Base-by-base conservation (phyloP, 768 basidiomycete species). In the Suillus spraguei region DNA sequence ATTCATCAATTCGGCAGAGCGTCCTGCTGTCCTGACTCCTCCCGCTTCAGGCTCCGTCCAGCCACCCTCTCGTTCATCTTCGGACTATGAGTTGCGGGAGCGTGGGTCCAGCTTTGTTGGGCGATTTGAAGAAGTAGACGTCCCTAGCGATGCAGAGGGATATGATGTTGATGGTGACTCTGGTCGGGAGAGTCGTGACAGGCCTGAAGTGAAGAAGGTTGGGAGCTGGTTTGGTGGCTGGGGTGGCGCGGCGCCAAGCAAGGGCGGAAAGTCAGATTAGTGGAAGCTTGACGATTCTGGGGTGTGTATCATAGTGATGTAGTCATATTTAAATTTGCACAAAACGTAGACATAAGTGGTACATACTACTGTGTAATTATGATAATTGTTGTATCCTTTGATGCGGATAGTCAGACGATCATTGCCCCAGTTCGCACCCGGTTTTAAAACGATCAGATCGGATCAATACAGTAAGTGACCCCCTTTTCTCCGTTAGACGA, bases 71-170 rank as follows among this genome's bases (percentile, higher is more conserved):
- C 72, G 79, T 36, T 67, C 65, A 32, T 77, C 83, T 50, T 84
- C 83, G 22, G 71, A 76, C 55, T 77, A 80, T 8, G 80, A 80
- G 36, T 55, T 81, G 7, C 79, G 85, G 46, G 83, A 82, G 69
- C 80, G 86, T 52, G 75, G 79, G 13, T 77, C 77, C 17, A 79
- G 70, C 20, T 71, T 61, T 61, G 61, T 78, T 55, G 81, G 81
- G 33, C 78, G 64, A 70, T 89, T 88, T 65, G 91, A 91, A 67
- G 88, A 92, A 76, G 82, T 87, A 2, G 86, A 88, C 64, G 85
- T 87, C n/a, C 85, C 85, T 47, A 88, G 87, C 62, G 90, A 92
- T 66, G 82, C 80, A 16, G 90, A 92, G 65, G 87, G 85, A 7
- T 84, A 90, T 61, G 84, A 86, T 60, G 77, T 77, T 11, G 69